Percentiles rank a stretch among this genome's conserved stretches.
phyloP scores from a whole-genome alignment of 805 yeast species.

The Zygosaccharomyces siamensis region DNA sequence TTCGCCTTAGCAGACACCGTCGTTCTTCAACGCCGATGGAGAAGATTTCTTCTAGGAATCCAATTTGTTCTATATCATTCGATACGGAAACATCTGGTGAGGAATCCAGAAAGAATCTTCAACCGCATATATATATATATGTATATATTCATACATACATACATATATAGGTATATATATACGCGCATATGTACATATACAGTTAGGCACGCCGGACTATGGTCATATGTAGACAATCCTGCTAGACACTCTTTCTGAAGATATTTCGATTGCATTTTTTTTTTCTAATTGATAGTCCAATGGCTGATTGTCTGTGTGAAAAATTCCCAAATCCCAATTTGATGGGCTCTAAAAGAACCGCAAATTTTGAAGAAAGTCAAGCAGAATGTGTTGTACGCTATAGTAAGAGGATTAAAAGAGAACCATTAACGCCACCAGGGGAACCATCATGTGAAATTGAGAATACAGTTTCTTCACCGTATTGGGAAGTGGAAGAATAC shows the following conservation, averaged over 20 bases:
- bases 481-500: slow-evolving; percentile 29
- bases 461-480: slow-evolving; percentile 11
- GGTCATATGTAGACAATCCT: not conserved
- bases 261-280: not conserved
- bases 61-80: not conserved
- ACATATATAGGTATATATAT: not conserved
- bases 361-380: not conserved
- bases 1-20: not conserved
- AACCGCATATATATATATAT: not conserved
- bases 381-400: not conserved
- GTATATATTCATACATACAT: not conserved
- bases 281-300: not conserved
- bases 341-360: slow-evolving; percentile 2
- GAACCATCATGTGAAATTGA: not conserved
- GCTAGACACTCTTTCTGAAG: too few species aligned
- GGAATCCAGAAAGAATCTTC: not conserved
- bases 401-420: not conserved
- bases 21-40: not conserved
- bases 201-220: not conserved
- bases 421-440: slow-evolving; percentile 3
- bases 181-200: not conserved
- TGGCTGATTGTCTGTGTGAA: slow-evolving; percentile 7
- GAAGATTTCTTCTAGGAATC: not conserved
- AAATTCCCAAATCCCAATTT: slow-evolving; percentile 1
- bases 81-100: not conserved